phyloP scores from a whole-genome alignment of 1,139 yeast genomes.

The Hansenula lynferdii region DNA sequence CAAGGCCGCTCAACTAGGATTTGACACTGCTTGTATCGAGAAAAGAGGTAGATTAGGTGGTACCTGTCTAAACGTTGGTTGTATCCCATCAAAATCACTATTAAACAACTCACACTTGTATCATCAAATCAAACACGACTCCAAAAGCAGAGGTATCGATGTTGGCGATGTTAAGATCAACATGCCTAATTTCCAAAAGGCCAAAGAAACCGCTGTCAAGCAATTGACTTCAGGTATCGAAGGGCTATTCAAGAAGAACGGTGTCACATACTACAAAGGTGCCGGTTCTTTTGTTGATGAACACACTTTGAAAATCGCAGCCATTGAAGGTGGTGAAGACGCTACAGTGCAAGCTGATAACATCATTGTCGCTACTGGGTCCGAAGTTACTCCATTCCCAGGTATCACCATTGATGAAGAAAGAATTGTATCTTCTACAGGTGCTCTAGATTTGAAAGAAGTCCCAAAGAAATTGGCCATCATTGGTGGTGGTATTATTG shows the following conservation, averaged over 20 bases:
- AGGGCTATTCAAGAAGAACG: slow-evolving; percentile 91
- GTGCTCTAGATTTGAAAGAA: slow-evolving; percentile 79
- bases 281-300: slow-evolving; percentile 84
- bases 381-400: slow-evolving; percentile 98
- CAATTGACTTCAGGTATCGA: slow-evolving; percentile 94
- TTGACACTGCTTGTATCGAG: slow-evolving; percentile 93
- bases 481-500: slow-evolving; percentile 99
- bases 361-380: slow-evolving; percentile 95
- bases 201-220: slow-evolving; percentile 86
- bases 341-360: slow-evolving; percentile 71
- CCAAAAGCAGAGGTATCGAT: slow-evolving; percentile 86
- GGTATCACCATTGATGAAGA: slow-evolving; percentile 96
- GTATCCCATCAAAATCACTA: slow-evolving; percentile 96
- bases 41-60: slow-evolving; percentile 97
- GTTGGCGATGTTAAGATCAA: slow-evolving; percentile 74
- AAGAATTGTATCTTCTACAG: slow-evolving; percentile 95
- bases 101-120: slow-evolving; percentile 91
- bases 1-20: slow-evolving; percentile 95
- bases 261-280: slow-evolving; percentile 93
- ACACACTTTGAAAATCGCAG: slow-evolving; percentile 71
- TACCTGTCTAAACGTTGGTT: slow-evolving; percentile 96
- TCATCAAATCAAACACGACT: slow-evolving; percentile 85
- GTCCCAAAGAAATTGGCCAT: slow-evolving; percentile 88
- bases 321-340: slow-evolving; percentile 80
- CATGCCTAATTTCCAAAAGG: slow-evolving; percentile 77